Percentiles rank a stretch among this genome's conserved stretches.
These are phyloP conservation scores for Boletus edulis DNA, from an alignment of 768 basidiomycete genomes.

Conservation along the genomic window DNA sequence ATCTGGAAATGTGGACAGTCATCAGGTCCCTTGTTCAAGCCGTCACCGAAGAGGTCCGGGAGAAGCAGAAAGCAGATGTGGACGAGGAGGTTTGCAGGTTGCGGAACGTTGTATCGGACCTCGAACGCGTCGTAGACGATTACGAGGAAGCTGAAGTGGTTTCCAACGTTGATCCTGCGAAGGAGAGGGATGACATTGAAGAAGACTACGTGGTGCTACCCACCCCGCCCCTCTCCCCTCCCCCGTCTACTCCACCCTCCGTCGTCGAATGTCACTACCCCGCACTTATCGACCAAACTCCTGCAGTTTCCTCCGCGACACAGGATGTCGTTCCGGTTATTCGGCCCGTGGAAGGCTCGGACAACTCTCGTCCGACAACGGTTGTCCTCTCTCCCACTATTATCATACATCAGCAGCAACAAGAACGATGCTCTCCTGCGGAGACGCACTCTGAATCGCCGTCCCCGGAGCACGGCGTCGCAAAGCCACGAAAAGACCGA, in stretches of 20 bases:
- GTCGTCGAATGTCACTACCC: conserved; percentile 18
- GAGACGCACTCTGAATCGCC: conserved; percentile 12
- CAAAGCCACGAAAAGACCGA: conserved; percentile 17
- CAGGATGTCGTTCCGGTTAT: conserved; percentile 4
- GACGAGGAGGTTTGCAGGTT: conserved; percentile 48
- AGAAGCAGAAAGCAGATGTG: conserved; percentile 40
- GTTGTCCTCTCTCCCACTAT: conserved; percentile 27
- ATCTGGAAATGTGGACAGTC: conserved; percentile 58
- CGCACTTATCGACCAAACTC: background rate
- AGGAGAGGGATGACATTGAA: conserved; percentile 14
- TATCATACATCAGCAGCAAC: conserved; percentile 24
- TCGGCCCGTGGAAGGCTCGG: background rate
- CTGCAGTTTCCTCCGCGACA: conserved; percentile 1
- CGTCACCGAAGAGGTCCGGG: conserved; percentile 63
- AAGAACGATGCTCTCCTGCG: conserved; percentile 12
- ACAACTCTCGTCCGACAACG: conserved; percentile 8
- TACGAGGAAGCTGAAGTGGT: conserved; percentile 35
- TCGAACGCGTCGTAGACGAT: conserved; percentile 45
- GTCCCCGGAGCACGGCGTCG: background rate
- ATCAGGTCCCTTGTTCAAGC: conserved; percentile 58
- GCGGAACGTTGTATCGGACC: conserved; percentile 47
- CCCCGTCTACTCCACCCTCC: conserved; percentile 16
- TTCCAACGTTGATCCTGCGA: conserved; percentile 19
- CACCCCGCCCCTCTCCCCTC: conserved; percentile 21
- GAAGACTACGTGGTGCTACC: conserved; percentile 16